These are phyloP conservation scores for Paraphaeosphaeria sporulosa DNA, from an alignment of 2,329 filamentous ascomycete genomes.

Conservation along the genomic window DNA sequence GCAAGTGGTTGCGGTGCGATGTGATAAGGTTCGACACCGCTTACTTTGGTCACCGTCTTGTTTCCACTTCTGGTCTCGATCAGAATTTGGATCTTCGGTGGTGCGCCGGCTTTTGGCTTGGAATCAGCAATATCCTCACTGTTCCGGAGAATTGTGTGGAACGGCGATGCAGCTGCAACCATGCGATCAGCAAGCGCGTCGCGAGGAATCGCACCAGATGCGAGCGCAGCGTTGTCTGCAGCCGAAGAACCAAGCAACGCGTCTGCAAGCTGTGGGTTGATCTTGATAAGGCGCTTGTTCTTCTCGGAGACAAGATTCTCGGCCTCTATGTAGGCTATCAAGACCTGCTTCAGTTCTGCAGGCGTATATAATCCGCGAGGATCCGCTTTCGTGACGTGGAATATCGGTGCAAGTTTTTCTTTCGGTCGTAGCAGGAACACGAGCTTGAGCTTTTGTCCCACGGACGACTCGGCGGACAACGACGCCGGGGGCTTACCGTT, in stretches of 20 bases:
- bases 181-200: constrained; percentile 69
- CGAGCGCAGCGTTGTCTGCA: constrained; percentile 64
- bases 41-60: constrained; percentile 70
- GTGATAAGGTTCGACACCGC: constrained; percentile 67
- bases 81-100: constrained; percentile 66
- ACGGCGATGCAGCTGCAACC: constrained; percentile 62
- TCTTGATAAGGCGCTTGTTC: constrained; percentile 67
- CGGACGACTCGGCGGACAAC: constrained; percentile 48
- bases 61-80: constrained; percentile 71
- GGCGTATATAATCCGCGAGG: constrained; percentile 65
- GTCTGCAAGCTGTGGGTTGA: constrained; percentile 70
- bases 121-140: constrained; percentile 48
- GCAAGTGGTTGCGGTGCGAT: constrained; percentile 67
- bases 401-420: constrained; percentile 63
- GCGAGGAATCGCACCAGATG: constrained; percentile 65
- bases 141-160: constrained; percentile 65
- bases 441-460: constrained; percentile 59
- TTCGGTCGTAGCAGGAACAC: constrained; percentile 65
- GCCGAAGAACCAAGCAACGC: constrained; percentile 63
- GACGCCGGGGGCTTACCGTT: constrained; percentile 53
- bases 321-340: constrained; percentile 66
- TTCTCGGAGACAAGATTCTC: constrained; percentile 64
- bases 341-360: constrained; percentile 63
- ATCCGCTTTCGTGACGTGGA: constrained; percentile 60
- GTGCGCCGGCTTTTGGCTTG: constrained; percentile 67